Conservation (phyloP, 805 yeast genomes). For the Zygosaccharomyces bisporus region DNA sequence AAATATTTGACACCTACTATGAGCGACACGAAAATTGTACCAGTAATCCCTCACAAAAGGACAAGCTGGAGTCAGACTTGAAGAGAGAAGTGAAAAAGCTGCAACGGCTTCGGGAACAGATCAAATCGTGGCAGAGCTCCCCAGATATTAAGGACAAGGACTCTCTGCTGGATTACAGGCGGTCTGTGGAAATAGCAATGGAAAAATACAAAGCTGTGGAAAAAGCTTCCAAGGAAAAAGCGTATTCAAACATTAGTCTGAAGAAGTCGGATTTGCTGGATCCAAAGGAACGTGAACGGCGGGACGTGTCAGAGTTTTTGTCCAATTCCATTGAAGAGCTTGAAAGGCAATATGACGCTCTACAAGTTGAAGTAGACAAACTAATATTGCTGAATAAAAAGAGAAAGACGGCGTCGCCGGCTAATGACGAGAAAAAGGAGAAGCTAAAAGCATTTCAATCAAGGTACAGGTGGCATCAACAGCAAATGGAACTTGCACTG, state of each 20-base stretch:
- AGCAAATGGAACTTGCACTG: constrained; percentile 72
- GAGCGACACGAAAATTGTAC: constrained; percentile 78
- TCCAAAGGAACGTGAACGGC: constrained; percentile 76
- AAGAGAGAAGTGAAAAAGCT: constrained; percentile 93
- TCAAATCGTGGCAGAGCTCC: constrained; percentile 91
- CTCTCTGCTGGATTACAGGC: constrained; percentile 70
- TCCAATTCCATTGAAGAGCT: constrained; percentile 71
- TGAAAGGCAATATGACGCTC: constrained; percentile 71
- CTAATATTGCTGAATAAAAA: constrained; percentile 31
- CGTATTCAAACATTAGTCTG: constrained; percentile 87
- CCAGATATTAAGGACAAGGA: constrained; percentile 90
- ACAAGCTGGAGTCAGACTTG: constrained; percentile 85
- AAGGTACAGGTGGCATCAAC: constrained; percentile 77
- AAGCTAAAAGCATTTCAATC: constrained; percentile 58
- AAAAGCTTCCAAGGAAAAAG: constrained; percentile 88
- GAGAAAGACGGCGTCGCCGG: constrained; percentile 31
- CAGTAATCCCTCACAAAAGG: constrained; percentile 82
- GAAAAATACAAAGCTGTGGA: constrained; percentile 95
- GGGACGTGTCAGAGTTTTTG: constrained; percentile 66
- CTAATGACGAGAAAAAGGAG: constrained; percentile 38
- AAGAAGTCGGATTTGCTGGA: constrained; percentile 61
- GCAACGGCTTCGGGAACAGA: constrained; percentile 90
- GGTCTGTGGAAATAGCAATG: constrained; percentile 75
- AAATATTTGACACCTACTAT: constrained; percentile 76
- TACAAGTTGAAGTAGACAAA: constrained; percentile 52